Evolutionary conservation across 495 filamentous ascomycete genomes (phyloP).

Genomic region (Acidiella bohemica): DNA sequence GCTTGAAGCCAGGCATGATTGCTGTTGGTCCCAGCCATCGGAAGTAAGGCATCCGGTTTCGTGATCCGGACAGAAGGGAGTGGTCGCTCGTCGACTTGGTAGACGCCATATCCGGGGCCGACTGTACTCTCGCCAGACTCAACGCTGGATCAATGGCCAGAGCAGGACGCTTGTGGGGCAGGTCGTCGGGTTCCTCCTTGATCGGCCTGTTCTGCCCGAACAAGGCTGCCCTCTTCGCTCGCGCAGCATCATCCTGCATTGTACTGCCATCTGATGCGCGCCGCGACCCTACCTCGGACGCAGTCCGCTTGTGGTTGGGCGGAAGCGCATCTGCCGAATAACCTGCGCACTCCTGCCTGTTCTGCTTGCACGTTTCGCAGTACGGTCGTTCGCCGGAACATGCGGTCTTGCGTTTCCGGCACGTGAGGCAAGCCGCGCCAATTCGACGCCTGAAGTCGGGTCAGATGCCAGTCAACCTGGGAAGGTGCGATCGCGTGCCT

Average conservation of each 20-base stretch:
- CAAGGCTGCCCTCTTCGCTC: too few species aligned
- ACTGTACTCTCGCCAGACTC: too few species aligned
- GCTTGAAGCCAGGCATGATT: constrained; percentile 83
- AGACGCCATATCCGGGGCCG: too few species aligned
- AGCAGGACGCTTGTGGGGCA: too few species aligned
- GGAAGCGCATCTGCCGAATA: constrained; percentile 20
- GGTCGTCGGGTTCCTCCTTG: too few species aligned
- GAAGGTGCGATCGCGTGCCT: not conserved
- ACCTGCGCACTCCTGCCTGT: constrained; percentile 27
- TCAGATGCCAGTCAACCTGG: not conserved
- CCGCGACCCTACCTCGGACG: constrained; percentile 1
- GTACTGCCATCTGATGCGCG: not conserved
- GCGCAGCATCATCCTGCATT: too few species aligned
- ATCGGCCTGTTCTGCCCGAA: too few species aligned
- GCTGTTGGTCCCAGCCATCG: constrained; percentile 79
- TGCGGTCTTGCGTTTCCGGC: constrained; percentile 43
- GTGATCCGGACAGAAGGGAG: constrained; percentile 23
- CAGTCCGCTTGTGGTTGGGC: constrained; percentile 1
- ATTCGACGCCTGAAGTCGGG: constrained; percentile 46
- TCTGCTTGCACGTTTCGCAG: constrained; percentile 28
- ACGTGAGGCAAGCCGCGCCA: constrained; percentile 63
- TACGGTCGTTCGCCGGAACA: constrained; percentile 26
- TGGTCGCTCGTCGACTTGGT: too few species aligned
- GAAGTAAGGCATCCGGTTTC: constrained; percentile 72
- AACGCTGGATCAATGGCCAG: too few species aligned